Conservation (phyloP, 768 basidiomycete species). For the Glaciozyma antarctica region DNA sequence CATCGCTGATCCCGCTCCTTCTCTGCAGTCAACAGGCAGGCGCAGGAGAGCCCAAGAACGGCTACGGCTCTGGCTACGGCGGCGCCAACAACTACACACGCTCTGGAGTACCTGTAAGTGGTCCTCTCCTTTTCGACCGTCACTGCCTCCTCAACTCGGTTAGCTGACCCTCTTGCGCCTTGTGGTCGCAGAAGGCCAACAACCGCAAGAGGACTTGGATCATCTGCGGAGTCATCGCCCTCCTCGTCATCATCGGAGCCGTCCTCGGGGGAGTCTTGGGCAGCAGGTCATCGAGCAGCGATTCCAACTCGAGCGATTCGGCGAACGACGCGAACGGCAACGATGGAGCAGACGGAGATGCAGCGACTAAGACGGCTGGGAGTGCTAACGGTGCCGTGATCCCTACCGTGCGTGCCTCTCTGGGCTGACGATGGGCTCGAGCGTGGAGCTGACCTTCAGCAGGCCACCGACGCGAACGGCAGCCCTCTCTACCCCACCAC, state of each 20-base stretch:
- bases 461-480: slow-evolving; percentile 30
- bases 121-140: neutral
- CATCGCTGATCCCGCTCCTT: neutral
- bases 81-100: neutral
- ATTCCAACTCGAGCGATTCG: slow-evolving; percentile 32
- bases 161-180: neutral
- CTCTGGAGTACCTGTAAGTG: neutral
- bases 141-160: no score
- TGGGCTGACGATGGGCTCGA: neutral
- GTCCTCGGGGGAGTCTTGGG: slow-evolving; percentile 68
- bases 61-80: neutral
- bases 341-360: slow-evolving; percentile 8
- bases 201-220: slow-evolving; percentile 51
- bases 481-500: slow-evolving; percentile 48
- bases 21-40: neutral
- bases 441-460: neutral
- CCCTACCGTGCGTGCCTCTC: slow-evolving; percentile 59
- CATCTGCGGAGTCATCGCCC: slow-evolving; percentile 46
- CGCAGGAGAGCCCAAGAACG: neutral
- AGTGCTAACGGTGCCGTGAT: slow-evolving; percentile 73
- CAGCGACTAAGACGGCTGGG: slow-evolving; percentile 51
- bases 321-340: slow-evolving; percentile 20
- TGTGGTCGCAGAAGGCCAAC: slow-evolving; percentile 22
- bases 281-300: slow-evolving; percentile 38
- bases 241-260: slow-evolving; percentile 42